phyloP scores from a whole-genome alignment of 2,329 filamentous ascomycete genomes.

The Alternaria rosae region DNA sequence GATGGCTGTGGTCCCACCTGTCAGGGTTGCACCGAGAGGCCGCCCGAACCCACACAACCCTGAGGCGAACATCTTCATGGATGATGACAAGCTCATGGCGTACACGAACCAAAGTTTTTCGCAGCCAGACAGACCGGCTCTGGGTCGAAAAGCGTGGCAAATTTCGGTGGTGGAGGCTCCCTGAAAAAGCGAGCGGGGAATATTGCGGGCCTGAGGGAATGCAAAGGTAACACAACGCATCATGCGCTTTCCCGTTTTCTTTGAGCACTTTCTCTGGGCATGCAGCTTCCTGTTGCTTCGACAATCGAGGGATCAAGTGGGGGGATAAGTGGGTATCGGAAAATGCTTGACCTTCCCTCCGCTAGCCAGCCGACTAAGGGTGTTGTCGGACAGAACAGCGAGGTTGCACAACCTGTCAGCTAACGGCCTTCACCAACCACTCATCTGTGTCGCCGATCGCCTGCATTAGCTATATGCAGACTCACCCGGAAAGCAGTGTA shows the following conservation, averaged over 20 bases:
- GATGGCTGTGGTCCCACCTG: slow-evolving; percentile 14
- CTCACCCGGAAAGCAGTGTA: slow-evolving; percentile 29
- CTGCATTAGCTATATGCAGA: slow-evolving; percentile 39
- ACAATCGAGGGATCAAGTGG: slow-evolving; percentile 14
- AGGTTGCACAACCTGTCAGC: slow-evolving; percentile 29
- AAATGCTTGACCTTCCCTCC: slow-evolving; percentile 14
- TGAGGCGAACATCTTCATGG: slow-evolving; percentile 12
- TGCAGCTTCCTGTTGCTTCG: slow-evolving; percentile 8
- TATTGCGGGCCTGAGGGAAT: neutral
- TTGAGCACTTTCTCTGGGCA: slow-evolving; percentile 1
- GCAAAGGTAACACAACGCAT: slow-evolving; percentile 10
- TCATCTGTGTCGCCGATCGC: slow-evolving; percentile 28
- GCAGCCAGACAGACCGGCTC: neutral
- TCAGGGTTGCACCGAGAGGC: slow-evolving; percentile 15
- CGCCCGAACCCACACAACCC: slow-evolving; percentile 8
- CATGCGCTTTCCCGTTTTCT: slow-evolving; percentile 9
- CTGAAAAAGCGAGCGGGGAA: slow-evolving; percentile 5
- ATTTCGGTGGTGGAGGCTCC: neutral
- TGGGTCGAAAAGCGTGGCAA: neutral
- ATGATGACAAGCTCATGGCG: slow-evolving; percentile 2
- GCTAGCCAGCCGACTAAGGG: slow-evolving; percentile 4
- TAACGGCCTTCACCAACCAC: slow-evolving; percentile 22
- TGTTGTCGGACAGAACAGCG: slow-evolving; percentile 13
- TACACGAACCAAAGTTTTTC: slow-evolving; percentile 5
- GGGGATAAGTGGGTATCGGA: slow-evolving; percentile 7